These are phyloP conservation scores for Melanomma pulvis-pyrius DNA, from an alignment of 495 filamentous ascomycete species.

Conservation along the genomic window DNA sequence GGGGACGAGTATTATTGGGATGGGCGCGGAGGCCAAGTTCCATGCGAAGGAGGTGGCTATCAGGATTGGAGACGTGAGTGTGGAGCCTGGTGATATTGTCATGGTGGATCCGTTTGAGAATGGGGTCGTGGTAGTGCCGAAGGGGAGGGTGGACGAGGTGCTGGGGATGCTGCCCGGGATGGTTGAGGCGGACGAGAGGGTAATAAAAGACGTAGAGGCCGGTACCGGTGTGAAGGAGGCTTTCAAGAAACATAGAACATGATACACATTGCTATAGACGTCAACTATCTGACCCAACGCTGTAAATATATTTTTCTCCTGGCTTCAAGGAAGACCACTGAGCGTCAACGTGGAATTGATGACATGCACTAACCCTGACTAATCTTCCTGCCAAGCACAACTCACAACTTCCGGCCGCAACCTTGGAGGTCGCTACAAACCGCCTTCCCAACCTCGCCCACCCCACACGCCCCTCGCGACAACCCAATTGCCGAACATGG, in stretches of 20 bases:
- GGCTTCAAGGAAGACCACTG: background rate
- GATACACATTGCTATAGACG: background rate
- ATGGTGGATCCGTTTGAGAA: constrained; percentile 61
- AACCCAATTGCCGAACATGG: constrained; percentile 33
- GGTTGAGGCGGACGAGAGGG: constrained; percentile 62
- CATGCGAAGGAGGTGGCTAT: constrained; percentile 59
- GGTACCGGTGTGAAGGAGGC: constrained; percentile 62
- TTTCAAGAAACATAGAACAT: constrained; percentile 50
- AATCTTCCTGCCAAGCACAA: background rate
- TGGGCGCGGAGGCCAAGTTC: constrained; percentile 61
- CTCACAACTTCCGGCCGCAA: background rate
- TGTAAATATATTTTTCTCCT: background rate
- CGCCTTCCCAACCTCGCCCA: constrained; percentile 5
- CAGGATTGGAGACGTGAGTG: constrained; percentile 52
- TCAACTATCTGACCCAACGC: background rate
- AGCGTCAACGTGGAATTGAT: background rate
- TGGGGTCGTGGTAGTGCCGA: constrained; percentile 66
- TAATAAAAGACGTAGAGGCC: constrained; percentile 59
- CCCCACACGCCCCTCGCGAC: constrained; percentile 4
- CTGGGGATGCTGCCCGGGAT: constrained; percentile 54
- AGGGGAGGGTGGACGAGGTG: constrained; percentile 42
- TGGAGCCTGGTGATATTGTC: constrained; percentile 62
- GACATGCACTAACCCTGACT: background rate
- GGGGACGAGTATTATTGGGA: constrained; percentile 61
- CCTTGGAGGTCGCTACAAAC: constrained; percentile 5